Base-by-base conservation (phyloP, 257 asterid genomes). In the Solanum dulcamara region DNA sequence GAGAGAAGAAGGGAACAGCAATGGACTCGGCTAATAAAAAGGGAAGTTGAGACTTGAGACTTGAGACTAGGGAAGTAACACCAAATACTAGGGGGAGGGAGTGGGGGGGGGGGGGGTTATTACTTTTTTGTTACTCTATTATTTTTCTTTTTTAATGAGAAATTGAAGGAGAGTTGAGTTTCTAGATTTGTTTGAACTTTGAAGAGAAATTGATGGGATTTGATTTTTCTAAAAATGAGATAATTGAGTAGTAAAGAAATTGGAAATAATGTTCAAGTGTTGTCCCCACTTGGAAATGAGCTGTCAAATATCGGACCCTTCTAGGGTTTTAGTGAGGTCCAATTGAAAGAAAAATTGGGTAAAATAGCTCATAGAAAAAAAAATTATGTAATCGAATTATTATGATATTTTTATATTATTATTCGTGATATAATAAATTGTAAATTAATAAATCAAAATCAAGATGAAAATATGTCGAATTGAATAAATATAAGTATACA, bases 11-110 rank as follows among this genome's bases (percentile, higher is more conserved):
- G 75, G 32, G 64, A 71, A 70, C 68, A 87, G 89, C 94, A 87
- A 88, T 60, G 84, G 97, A 96, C 95, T 92, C 94, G 98, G 89
- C 99, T 77, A 80, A 90, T 53, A 90, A 88, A 89, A 64, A 38
- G 74, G 97, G 90, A 86, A 86, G 91, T 87, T 86, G 88, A 89
- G 93, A 91, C 80, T 71, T 70, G 93, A 89, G 85, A 86, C 90
- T 87, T 85, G 88, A 89, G 93, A 92, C 93, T 88, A 84, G 72
- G 84, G 72, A 84, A 88, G 80, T 89, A 88, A 82, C 94, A 90
- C 98, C 93, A 90, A 80, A 80, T 77, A 86, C 86, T 83, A 79
- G 14, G 46, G 83, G 75, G 26, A 0, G 8, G 15, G 10, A 6
- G 20, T n/a, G 22, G 64, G n/a, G 50, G 22, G 66, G 67, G 7